Evolutionary conservation across 129 eudicot genomes (phyloP), one percentile per base, ranked within the genome.

Genomic region (Helianthus tuberosus): DNA sequence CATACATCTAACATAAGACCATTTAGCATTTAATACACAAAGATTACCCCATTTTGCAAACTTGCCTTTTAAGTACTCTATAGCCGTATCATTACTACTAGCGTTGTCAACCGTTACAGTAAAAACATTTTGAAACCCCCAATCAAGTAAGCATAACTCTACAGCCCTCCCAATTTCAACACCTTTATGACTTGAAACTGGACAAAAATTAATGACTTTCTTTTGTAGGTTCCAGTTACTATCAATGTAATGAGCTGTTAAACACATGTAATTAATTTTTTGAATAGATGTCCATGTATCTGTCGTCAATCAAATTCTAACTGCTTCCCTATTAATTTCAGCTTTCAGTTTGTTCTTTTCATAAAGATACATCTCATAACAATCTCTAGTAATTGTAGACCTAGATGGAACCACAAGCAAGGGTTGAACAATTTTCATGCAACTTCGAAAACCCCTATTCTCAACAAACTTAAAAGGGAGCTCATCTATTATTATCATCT

Each of bases 61-160:
- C 23, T 20, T 20, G 23, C 23, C 23, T 20, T 20, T 20, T 20
- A 20, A 20, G 23, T 20, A 20, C 23, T 20, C 23, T 0, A 20
- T 20, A 20, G 23, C 23, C 0, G 23, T 20, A 20, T 20, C 23
- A 20, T 20, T 20, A 20, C 23, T 20, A 20, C 23, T 20, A 20
- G 23, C 0, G 2, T 73, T 68, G 25, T 82, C 83, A 14, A 72
- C 74, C 0, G 77, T 82, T 9, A 83, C 4, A 13, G 77, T 78
- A 3, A 78, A 67, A 16, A 83, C 3, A 11, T 47, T 83, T 8
- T 78, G 60, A 7, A 77, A 50, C 4, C 70, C 63, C 82, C 77
- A 84, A 27, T 47, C 64, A 36, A 44, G 12, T 72, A 84, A 72
- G 50, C 79, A 66, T 8, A n/a, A 29, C 35, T 64, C 77, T n/a